Evolutionary conservation across 129 eudicot species (phyloP), one percentile per base, ranked within the genome.

Genomic region (Chrysanthemum seticuspe): DNA sequence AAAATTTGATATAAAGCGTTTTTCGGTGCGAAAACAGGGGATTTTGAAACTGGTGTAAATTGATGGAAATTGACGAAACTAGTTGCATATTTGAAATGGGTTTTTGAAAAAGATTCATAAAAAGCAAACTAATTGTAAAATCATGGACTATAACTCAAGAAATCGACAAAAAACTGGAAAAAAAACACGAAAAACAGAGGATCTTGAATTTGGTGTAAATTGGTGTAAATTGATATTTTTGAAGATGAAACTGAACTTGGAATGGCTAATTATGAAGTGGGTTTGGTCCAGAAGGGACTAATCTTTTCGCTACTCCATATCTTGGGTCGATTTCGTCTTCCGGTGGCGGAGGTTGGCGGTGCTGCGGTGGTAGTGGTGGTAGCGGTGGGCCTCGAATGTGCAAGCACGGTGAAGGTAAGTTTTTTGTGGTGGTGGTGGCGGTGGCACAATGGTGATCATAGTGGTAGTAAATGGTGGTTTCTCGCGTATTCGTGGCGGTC

Each of bases 261-360:
- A 40, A 40, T 40, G 45, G 7, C 83, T 85, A 92, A 56, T 92
- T 92, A 60, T 92, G 98, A 53, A 92, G 95, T 60, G 98, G 98
- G 90, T 92, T 92, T 62, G 98, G 98, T 48, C 98, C 98, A 25
- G 96, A 85, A 34, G 96, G 98, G 68, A 92, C 96, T 75, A 89
- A 76, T 87, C 98, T 79, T 72, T 92, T 92, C 50, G 66, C 85
- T 14, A 89, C 98, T 10, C 96, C 98, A 80, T 85, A 92, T 79
- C 91, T 85, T 65, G 95, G 95, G 69, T 92, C 96, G 27, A 87
- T 87, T 67, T 87, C 96, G 23, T 67, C 69, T 7, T 7, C 65
- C 51, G 77, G 78, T 21, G 79, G 78, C n/a, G 87, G 73, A 10
- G 83, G 80, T 16, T 64, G 83, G 36, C 5, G 80, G 60, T 44